phyloP scores from a whole-genome alignment of 176 grass and related monocot species.

The Eragrostis nindensis region DNA sequence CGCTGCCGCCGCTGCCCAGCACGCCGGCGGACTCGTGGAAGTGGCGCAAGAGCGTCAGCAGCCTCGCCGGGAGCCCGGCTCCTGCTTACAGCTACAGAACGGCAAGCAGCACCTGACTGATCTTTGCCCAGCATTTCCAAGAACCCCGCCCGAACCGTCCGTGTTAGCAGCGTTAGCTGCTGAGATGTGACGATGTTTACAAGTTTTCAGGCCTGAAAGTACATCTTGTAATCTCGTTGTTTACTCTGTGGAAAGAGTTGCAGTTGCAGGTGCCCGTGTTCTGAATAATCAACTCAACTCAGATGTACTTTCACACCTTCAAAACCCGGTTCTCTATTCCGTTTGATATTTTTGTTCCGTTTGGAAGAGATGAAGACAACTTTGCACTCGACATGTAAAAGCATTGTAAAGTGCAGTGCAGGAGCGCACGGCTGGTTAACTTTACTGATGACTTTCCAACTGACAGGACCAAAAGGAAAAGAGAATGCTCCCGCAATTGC shows the following conservation, averaged over 20 bases:
- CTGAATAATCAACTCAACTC: constrained; percentile 37
- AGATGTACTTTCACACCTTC: constrained; percentile 25
- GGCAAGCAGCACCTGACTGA: neutral
- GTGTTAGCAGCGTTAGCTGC: constrained; percentile 23
- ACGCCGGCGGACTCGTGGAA: constrained; percentile 80
- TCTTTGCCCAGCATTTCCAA: neutral
- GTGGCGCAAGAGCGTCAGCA: constrained; percentile 67
- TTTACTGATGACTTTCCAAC: constrained; percentile 42
- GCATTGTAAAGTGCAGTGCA: constrained; percentile 33
- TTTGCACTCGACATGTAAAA: constrained; percentile 18
- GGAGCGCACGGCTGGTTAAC: constrained; percentile 28
- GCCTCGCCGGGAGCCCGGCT: constrained; percentile 37
- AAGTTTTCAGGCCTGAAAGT: constrained; percentile 14
- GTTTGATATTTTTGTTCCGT: constrained; percentile 15
- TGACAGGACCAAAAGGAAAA: constrained; percentile 42
- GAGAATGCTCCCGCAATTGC: neutral
- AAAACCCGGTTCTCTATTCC: neutral
- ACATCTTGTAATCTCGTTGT: neutral
- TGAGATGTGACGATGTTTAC: constrained; percentile 30
- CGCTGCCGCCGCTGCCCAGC: constrained; percentile 78
- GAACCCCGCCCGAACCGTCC: constrained; percentile 17
- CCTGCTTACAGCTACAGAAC: constrained; percentile 27
- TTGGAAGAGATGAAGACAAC: constrained; percentile 39
- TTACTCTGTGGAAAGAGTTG: constrained; percentile 5
- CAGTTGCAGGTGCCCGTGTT: constrained; percentile 9